A percentile compares a stretch with the other conserved stretches of the same genome.
phyloP scores from a whole-genome alignment of 345 rosid species.

The Ailanthus altissimus region DNA sequence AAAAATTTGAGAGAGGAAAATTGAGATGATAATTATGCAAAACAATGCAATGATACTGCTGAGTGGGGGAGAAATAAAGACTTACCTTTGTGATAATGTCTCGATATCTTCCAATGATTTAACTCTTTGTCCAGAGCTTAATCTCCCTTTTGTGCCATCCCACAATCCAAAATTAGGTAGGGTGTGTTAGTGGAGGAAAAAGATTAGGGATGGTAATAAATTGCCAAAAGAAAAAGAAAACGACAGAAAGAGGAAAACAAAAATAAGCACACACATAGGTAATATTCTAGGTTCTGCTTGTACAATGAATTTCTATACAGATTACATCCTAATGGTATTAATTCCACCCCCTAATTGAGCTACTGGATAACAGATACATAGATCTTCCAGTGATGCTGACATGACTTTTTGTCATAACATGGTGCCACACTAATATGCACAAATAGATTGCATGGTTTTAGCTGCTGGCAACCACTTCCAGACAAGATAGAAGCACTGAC shows the following conservation, averaged over 20 bases:
- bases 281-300: background rate
- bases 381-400: background rate
- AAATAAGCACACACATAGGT: too few relatives aligned
- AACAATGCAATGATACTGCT: background rate
- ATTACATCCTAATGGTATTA: background rate
- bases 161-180: constrained; percentile 20
- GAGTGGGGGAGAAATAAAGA: background rate
- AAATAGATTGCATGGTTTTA: background rate
- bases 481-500: background rate
- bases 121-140: constrained; percentile 26
- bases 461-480: background rate
- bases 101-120: constrained; percentile 24
- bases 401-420: background rate
- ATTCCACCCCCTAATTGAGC: background rate
- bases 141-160: constrained; percentile 23
- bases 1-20: background rate
- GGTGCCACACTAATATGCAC: background rate
- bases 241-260: background rate
- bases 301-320: background rate
- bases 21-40: background rate
- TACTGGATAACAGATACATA: background rate
- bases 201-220: background rate
- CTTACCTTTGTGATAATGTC: constrained; percentile 27
- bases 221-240: background rate
- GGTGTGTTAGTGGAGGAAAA: background rate